Base-by-base conservation (phyloP, 495 filamentous ascomycete species). In the Podospora pseudopauciseta region DNA sequence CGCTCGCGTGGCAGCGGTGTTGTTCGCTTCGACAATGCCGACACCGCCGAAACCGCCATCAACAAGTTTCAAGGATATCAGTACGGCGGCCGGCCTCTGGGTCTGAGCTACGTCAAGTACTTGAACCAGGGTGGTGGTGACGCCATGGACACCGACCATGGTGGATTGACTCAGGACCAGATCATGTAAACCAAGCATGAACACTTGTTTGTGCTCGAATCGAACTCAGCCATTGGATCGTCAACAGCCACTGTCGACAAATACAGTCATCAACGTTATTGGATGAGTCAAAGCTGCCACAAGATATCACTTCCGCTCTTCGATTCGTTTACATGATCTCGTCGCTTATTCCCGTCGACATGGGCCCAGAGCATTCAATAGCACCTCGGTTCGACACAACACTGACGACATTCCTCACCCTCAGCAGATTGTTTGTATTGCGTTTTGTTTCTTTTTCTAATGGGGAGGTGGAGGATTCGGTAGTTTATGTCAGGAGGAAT, bases 21-120 rank as follows among this genome's bases (percentile, higher is more conserved):
- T 57, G 96, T 99, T 64, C 88, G 94, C 69, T 98, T 99, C 75
- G 92, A 96, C 71, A 88, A 78, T 56, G 78, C 87, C 11, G 89
- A 94, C 13, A 94, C 91, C 73, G 92, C 95, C 1, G 94, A 97
- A 73, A 97, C 92, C 64, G 89, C 94, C 27, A 99, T 98, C 74
- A 89, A 91, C 73, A 99, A 98, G 75, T 99, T 99, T 83, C 92
- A 93, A 71, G 93, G 93, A 63, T 99, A 99, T 74, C 91, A 97
- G 76, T 99, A 99, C 76, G 95, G 95, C 70, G 95, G 94, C 56
- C 91, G 95, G 69, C 95, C 96, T 68, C 88, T 99, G 64, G 92
- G 93, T 32, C 86, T 99, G 67, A 91, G 87, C 72, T 98, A 90
- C 78, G 93, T 97, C 80, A 94, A 94, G 77, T 98, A 98, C 79